A percentile compares a stretch with the other conserved stretches of the same genome.
phyloP scores from a whole-genome alignment of 1,284 basidiomycete genomes.

The Leccinum fuscescens region DNA sequence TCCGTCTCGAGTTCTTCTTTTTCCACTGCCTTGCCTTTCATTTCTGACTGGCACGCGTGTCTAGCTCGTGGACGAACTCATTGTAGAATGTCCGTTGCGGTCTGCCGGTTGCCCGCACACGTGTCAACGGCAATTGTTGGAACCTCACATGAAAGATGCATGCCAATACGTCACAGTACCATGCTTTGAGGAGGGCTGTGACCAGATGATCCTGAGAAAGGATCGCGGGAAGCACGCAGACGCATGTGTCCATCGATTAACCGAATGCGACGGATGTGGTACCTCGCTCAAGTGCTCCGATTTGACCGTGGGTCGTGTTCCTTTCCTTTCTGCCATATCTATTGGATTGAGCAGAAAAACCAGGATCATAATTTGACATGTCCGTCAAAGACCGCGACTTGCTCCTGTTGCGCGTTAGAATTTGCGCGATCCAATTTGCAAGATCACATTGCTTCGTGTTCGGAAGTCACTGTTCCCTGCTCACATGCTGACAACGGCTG shows the following conservation, averaged over 20 bases:
- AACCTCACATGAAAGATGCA: conserved; percentile 57
- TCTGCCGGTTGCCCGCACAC: conserved; percentile 60
- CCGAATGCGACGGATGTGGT: conserved; percentile 40
- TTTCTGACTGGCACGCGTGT: conserved; percentile 18
- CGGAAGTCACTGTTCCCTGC: conserved; percentile 44
- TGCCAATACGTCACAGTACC: conserved; percentile 59
- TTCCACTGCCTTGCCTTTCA: conserved; percentile 13
- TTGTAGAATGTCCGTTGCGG: conserved; percentile 68
- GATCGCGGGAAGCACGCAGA: conserved; percentile 40
- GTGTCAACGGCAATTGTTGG: conserved; percentile 69
- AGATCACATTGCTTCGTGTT: conserved; percentile 41
- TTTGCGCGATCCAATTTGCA: conserved; percentile 35
- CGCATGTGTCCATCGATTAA: conserved; percentile 36
- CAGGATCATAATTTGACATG: conserved; percentile 42
- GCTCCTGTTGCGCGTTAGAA: conserved; percentile 40
- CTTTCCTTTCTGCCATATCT: not conserved
- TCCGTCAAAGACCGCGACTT: conserved; percentile 35
- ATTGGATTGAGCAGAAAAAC: conserved; percentile 5
- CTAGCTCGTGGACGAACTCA: conserved; percentile 82
- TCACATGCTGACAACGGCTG: conserved; percentile 55
- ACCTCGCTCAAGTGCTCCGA: conserved; percentile 16
- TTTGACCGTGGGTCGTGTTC: conserved; percentile 35
- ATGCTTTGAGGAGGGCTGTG: conserved; percentile 52
- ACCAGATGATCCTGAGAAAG: conserved; percentile 43
- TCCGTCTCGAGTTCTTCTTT: conserved; percentile 38